phyloP scores from a whole-genome alignment of 2,329 filamentous ascomycete genomes.

The Fulvia fulva region DNA sequence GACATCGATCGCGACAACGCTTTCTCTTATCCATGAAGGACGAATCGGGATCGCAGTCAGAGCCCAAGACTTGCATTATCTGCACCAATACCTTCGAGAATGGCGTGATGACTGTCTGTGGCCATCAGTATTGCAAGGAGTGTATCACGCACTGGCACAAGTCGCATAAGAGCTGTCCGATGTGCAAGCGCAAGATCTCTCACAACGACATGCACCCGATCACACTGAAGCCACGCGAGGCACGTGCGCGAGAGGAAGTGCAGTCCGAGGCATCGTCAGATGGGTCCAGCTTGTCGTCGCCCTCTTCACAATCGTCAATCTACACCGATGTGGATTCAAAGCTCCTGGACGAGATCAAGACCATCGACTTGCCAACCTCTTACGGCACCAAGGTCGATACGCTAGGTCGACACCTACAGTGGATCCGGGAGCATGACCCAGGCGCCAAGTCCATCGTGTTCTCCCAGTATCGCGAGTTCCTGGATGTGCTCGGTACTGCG shows the following conservation, averaged over 20 bases:
- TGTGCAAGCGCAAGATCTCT: slow-evolving; percentile 71
- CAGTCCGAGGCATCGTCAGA: slow-evolving; percentile 10
- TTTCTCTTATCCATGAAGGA: slow-evolving; percentile 65
- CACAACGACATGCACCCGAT: slow-evolving; percentile 76
- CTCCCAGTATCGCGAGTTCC: slow-evolving; percentile 81
- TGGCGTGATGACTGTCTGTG: slow-evolving; percentile 82
- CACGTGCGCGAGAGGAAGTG: slow-evolving; percentile 61
- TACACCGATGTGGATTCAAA: slow-evolving; percentile 72
- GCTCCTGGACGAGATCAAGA: slow-evolving; percentile 74
- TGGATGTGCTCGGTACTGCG: slow-evolving; percentile 67
- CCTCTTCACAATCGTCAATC: slow-evolving; percentile 47
- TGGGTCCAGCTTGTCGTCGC: slow-evolving; percentile 11
- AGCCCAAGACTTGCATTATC: slow-evolving; percentile 70
- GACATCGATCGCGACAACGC: slow-evolving; percentile 67
- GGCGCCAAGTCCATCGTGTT: slow-evolving; percentile 92
- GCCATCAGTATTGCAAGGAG: slow-evolving; percentile 86
- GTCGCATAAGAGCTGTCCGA: slow-evolving; percentile 70
- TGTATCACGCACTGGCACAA: slow-evolving; percentile 79
- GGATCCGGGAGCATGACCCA: slow-evolving; percentile 78
- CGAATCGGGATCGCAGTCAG: slow-evolving; percentile 55
- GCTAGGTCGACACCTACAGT: slow-evolving; percentile 68
- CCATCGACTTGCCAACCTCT: slow-evolving; percentile 64
- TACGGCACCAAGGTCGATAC: slow-evolving; percentile 91
- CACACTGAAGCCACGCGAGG: slow-evolving; percentile 69
- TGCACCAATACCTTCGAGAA: slow-evolving; percentile 72